Base-by-base conservation (phyloP, 1,284 basidiomycete genomes). In the Heterobasidion annosum region DNA sequence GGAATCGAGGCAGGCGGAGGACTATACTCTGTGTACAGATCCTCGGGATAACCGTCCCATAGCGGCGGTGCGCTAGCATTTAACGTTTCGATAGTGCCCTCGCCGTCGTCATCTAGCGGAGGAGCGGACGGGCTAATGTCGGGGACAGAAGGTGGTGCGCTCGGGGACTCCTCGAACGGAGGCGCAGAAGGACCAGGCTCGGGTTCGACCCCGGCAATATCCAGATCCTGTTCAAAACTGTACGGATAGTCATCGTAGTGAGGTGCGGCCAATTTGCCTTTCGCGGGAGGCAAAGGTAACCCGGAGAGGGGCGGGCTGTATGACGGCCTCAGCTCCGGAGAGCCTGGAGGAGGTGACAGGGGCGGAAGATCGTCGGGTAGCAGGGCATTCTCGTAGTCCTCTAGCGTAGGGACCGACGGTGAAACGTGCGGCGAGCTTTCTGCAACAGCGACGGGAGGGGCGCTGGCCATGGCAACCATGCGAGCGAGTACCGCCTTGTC, bases 401-500 rank as follows among this genome's bases (percentile, higher is more conserved):
- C 54, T 12, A 60, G 34, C 16, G 50, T 47, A 37, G 59, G 59
- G 1, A 57, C 59, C 8, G 49, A 50, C 12, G 25, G 46, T 10
- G 46, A 47, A 46, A 47, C 32, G n/a, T 51, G 55, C 34, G 53
- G 33, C 13, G 48, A 18, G 9, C 13, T 8, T 6, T 18, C 45
- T 12, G 44, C 33, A 16, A 16, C 18, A 25, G 35, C 48, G 0
- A 42, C 40, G 10, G 35, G 51, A 7, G 68, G 68, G 19, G 76
- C 75, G 60, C 82, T 86, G 25, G 79, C 81, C 44, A 81, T 56
- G 16, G 70, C 69, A 0, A 73, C 77, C 57, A 88, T 73, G 37
- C 73, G 76, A 35, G 81, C 81, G 16, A 90, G 74, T 6, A 81
- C 59, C 0, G 72, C 67, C 66, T 90, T 90, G 66, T 90, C 87